These are phyloP conservation scores for Melanopsichium pennsylvanicum DNA, from an alignment of 1,284 basidiomycete genomes.

Conservation along the genomic window DNA sequence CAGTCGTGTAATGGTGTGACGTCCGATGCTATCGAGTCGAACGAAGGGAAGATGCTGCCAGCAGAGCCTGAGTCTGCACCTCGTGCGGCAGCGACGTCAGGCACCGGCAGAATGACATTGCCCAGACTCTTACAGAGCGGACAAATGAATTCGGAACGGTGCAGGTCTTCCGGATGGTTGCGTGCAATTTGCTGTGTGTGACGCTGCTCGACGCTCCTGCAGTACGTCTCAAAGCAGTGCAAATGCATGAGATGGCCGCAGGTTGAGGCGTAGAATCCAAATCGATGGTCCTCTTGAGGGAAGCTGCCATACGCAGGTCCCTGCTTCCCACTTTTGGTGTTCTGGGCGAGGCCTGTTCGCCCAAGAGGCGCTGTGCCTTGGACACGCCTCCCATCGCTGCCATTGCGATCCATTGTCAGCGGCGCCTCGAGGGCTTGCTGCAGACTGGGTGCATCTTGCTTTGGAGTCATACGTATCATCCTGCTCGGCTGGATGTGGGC, in stretches of 20 bases:
- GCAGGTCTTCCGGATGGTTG: slow-evolving; percentile 92
- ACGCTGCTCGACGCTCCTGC: slow-evolving; percentile 82
- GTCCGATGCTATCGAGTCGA: slow-evolving; percentile 27
- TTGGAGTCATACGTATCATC: slow-evolving; percentile 80
- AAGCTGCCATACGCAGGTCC: slow-evolving; percentile 66
- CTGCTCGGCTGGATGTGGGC: slow-evolving; percentile 89
- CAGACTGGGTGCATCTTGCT: slow-evolving; percentile 73
- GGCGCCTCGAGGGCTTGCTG: slow-evolving; percentile 76
- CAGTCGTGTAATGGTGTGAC: slow-evolving; percentile 57
- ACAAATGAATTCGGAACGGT: slow-evolving; percentile 92
- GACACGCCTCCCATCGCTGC: slow-evolving; percentile 44
- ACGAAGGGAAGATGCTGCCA: slow-evolving; percentile 8
- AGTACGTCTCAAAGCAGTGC: slow-evolving; percentile 91
- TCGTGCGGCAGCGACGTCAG: slow-evolving; percentile 53
- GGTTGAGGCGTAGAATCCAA: slow-evolving; percentile 83
- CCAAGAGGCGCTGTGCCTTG: slow-evolving; percentile 35
- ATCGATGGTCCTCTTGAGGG: slow-evolving; percentile 54
- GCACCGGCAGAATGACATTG: slow-evolving; percentile 88
- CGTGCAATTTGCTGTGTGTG: slow-evolving; percentile 89
- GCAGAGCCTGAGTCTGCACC: not conserved
- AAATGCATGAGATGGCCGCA: slow-evolving; percentile 99
- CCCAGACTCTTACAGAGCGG: slow-evolving; percentile 98
- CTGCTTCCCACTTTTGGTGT: slow-evolving; percentile 9
- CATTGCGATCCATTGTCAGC: slow-evolving; percentile 58
- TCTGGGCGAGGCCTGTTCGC: slow-evolving; percentile 13